Evolutionary conservation across 768 basidiomycete genomes (phyloP), one percentile per base, ranked within the genome.

Genomic region (Rhizopogon vinicolor): DNA sequence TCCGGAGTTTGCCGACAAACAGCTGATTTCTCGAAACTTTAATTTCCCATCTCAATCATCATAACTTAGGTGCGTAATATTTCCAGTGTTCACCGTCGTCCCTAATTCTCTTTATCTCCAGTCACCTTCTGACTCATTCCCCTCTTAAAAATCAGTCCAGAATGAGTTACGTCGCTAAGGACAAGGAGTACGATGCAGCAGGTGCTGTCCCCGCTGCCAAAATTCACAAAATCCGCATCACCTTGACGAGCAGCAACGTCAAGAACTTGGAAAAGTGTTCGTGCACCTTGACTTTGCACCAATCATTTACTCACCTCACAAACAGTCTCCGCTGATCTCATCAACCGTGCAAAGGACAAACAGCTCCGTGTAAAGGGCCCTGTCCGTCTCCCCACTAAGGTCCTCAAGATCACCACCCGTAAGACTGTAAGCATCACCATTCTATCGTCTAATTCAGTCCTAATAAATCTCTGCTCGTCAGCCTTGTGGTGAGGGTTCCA

Each of bases 401-500:
- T 94, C 71, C 86, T 99, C 68, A 94, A 92, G 78, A 94, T 98
- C 80, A 97, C 94, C 75, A 99, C 96, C 76, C 91, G 97, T 70
- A 99, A 99, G 76, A 96, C 97, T 61, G 94, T 94, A 58, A 62
- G 91, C 80, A 8, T 18, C 29, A 12, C 18, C 6, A 25, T 22
- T 16, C 1, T 49, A 37, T 49, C 8, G 9, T 37, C 33, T 37
- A 37, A 4, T 14, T 31, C 3, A 3, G 52, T 53, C 39, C 25
- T 58, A 50, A 40, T 55, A 44, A 43, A 16, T 57, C 46, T 19
- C 3, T 22, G 46, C 18, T 41, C 22, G 57, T 8, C 65, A 97
- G 92, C 91, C 97, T 75, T 98, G 97, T 70, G 97, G 97, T 92
- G 97, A 98, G 78, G 97, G 97, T 81, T 98, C 97, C 65, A 99